Conservation (phyloP, 2,329 filamentous ascomycete species). For the Fusarium udum region DNA sequence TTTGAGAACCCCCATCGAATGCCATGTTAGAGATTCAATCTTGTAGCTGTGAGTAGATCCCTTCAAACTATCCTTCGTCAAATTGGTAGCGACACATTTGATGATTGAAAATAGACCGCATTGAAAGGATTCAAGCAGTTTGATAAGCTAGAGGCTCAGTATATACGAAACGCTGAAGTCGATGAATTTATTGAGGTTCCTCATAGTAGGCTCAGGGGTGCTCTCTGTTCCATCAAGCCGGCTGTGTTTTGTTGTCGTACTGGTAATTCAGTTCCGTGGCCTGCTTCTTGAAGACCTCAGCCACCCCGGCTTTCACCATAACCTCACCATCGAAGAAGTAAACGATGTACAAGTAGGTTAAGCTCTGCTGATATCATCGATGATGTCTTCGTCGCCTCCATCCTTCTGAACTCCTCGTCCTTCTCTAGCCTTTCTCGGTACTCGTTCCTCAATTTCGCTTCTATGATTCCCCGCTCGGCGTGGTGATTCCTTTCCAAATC, state of each 20-base stretch:
- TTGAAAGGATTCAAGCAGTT: background rate
- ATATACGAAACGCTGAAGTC: background rate
- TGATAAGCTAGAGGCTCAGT: accelerated
- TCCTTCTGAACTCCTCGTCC: background rate
- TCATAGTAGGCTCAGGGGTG: background rate
- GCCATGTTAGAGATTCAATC: too few relatives aligned
- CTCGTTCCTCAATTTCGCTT: accelerated
- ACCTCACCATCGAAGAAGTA: background rate
- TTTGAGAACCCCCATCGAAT: too few relatives aligned
- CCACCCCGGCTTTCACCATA: accelerated
- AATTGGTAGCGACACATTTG: background rate
- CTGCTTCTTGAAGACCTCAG: accelerated
- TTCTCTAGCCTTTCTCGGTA: background rate
- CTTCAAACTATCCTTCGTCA: background rate
- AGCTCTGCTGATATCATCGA: background rate
- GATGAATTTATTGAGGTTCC: too few relatives aligned
- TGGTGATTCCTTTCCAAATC: background rate
- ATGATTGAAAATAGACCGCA: background rate
- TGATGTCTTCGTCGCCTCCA: background rate
- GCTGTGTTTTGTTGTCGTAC: accelerated
- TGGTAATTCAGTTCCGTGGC: background rate
- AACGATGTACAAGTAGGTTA: background rate
- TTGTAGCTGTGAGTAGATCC: too few relatives aligned
- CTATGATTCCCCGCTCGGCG: accelerated
- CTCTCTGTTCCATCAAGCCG: background rate